Conservation (phyloP, 306 rosid genomes). For the Cicer chorassanicum region DNA sequence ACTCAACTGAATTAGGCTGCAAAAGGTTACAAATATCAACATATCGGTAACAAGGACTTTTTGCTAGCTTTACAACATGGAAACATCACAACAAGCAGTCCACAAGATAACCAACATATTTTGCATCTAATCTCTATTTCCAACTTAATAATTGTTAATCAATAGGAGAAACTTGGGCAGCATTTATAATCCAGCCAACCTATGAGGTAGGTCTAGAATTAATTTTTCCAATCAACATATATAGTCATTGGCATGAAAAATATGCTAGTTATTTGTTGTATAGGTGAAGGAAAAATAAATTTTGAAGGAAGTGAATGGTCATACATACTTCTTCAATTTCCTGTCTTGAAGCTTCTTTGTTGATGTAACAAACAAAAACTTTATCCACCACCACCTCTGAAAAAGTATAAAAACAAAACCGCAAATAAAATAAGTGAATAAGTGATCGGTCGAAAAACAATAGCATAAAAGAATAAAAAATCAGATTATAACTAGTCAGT, state of each 20-base stretch:
- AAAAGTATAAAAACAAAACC: slow-evolving; percentile 41
- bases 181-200: slow-evolving; percentile 28
- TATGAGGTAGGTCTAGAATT: slow-evolving; percentile 29
- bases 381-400: slow-evolving; percentile 63
- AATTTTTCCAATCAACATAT: slow-evolving; percentile 38
- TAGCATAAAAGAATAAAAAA: background rate
- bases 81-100: slow-evolving; percentile 37
- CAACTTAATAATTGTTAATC: slow-evolving; percentile 13
- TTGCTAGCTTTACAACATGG: slow-evolving; percentile 33
- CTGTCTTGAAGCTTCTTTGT: slow-evolving; percentile 59
- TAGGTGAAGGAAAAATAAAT: slow-evolving; percentile 42
- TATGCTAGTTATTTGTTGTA: slow-evolving; percentile 38
- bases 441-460: slow-evolving; percentile 10
- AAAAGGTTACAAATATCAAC: slow-evolving; percentile 32
- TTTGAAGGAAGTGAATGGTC: slow-evolving; percentile 34
- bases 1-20: slow-evolving; percentile 32
- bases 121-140: slow-evolving; percentile 9
- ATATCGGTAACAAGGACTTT: slow-evolving; percentile 4
- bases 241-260: slow-evolving; percentile 31
- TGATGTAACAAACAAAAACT: slow-evolving; percentile 69
- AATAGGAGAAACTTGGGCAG: slow-evolving; percentile 25
- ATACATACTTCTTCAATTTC: slow-evolving; percentile 85
- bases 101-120: slow-evolving; percentile 25
- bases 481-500: background rate
- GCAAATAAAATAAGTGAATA: slow-evolving; percentile 27